phyloP scores from a whole-genome alignment of 192 early-diverging fungal species.

The Polychytrium aggregatum region DNA sequence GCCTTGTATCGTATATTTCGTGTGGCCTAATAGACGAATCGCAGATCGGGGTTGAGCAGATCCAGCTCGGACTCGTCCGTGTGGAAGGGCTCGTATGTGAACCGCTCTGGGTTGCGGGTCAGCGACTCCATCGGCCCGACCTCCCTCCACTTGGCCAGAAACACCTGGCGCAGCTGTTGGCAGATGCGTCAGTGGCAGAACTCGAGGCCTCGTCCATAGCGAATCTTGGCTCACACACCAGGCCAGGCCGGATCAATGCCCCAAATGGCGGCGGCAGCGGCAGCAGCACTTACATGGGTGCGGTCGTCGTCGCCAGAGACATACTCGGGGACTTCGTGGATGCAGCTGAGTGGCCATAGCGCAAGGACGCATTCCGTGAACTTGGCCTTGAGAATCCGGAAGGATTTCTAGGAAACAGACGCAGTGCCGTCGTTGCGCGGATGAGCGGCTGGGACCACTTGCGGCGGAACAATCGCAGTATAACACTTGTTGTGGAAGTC shows the following conservation, averaged over 20 bases:
- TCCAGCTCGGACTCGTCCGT: no score
- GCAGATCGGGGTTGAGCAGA: no score
- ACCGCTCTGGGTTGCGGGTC: neutral
- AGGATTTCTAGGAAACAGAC: neutral
- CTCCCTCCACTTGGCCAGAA: slow-evolving; percentile 15
- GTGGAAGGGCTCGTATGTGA: slow-evolving; percentile 12
- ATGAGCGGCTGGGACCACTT: neutral
- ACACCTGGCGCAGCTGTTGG: slow-evolving; percentile 8
- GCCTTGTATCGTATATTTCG: no score
- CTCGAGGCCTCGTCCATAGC: neutral
- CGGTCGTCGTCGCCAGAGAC: slow-evolving; percentile 22
- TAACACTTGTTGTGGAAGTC: neutral
- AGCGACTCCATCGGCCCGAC: slow-evolving; percentile 16
- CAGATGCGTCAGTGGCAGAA: neutral
- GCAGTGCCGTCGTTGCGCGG: neutral
- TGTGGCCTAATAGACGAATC: no score
- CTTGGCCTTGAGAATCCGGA: neutral
- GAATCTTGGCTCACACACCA: neutral
- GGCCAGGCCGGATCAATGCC: neutral
- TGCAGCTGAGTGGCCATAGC: slow-evolving; percentile 29
- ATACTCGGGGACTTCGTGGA: slow-evolving; percentile 21
- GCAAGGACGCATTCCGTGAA: slow-evolving; percentile 18
- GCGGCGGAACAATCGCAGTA: neutral
- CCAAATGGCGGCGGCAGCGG: neutral
- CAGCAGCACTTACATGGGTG: slow-evolving; percentile 2